A percentile compares a stretch with the other conserved stretches of the same genome.
phyloP scores from a whole-genome alignment of 345 rosid genomes.

The Excoecaria agallocha region DNA sequence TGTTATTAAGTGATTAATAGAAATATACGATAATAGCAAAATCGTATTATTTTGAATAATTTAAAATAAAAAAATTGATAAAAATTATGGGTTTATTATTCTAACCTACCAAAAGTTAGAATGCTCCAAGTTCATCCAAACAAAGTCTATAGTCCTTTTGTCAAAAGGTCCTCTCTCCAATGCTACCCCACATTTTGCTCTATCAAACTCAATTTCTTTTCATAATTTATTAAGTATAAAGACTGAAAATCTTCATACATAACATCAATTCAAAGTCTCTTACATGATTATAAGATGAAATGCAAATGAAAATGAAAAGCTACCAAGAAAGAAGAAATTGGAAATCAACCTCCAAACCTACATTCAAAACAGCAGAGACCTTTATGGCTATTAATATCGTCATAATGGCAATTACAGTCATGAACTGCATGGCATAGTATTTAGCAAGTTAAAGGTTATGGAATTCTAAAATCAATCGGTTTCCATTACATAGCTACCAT shows the following conservation, averaged over 20 bases:
- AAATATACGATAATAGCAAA: too few relatives aligned
- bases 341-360: conserved; percentile 68
- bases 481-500: too few relatives aligned
- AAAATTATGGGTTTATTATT: too few relatives aligned
- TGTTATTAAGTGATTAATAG: too few relatives aligned
- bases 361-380: not conserved
- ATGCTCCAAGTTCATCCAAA: conserved; percentile 73
- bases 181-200: conserved; percentile 61
- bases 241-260: not conserved
- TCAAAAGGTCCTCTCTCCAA: conserved; percentile 63
- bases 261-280: conserved; percentile 11
- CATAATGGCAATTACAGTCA: too few relatives aligned
- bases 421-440: too few relatives aligned
- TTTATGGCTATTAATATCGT: too few relatives aligned
- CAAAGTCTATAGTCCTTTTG: conserved; percentile 62
- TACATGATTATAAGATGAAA: conserved; percentile 54
- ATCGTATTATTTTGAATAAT: too few relatives aligned
- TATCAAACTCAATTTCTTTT: conserved; percentile 4
- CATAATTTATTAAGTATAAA: too few relatives aligned
- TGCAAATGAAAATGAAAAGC: conserved; percentile 52
- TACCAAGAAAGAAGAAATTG: conserved; percentile 57
- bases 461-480: too few relatives aligned
- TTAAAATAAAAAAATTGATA: too few relatives aligned
- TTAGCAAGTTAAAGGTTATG: too few relatives aligned
- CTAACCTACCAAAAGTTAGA: conserved; percentile 50